phyloP scores from a whole-genome alignment of 2,329 filamentous ascomycete genomes.

The Ascochyta pisi region DNA sequence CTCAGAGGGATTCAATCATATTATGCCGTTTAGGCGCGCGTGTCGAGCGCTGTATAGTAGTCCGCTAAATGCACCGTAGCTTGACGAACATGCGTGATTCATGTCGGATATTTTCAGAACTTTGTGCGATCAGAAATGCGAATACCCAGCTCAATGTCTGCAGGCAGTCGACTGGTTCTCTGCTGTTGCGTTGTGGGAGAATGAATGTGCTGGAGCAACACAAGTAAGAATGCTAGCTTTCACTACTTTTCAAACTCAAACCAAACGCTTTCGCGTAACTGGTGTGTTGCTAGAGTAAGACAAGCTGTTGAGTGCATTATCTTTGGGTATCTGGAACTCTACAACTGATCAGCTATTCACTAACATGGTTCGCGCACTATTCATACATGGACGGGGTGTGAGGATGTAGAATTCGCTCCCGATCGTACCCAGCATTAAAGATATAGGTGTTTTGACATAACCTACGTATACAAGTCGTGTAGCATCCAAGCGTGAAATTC shows the following conservation, averaged over 20 bases:
- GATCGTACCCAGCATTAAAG: conserved; percentile 10
- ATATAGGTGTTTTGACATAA: conserved; percentile 7
- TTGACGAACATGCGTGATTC: too few species aligned
- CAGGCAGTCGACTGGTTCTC: too few species aligned
- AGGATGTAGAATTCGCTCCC: not conserved
- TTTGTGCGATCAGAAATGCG: too few species aligned
- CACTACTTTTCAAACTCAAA: not conserved
- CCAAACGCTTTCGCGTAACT: not conserved
- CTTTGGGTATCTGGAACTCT: not conserved
- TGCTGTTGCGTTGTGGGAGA: too few species aligned
- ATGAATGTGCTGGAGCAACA: too few species aligned
- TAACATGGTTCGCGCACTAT: not conserved
- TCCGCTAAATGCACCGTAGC: too few species aligned
- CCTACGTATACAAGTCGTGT: conserved; percentile 30
- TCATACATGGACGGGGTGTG: not conserved
- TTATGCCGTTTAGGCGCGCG: not conserved
- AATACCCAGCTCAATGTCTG: too few species aligned
- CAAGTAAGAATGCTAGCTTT: too few species aligned
- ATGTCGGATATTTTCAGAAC: too few species aligned
- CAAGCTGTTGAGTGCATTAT: not conserved
- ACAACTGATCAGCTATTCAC: not conserved
- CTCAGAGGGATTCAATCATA: too few species aligned
- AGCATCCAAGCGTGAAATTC: conserved; percentile 22
- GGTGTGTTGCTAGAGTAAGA: not conserved
- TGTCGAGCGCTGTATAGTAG: not conserved